Conservation (phyloP, 208 protist genomes). For the Tritrichomonas musculus region DNA sequence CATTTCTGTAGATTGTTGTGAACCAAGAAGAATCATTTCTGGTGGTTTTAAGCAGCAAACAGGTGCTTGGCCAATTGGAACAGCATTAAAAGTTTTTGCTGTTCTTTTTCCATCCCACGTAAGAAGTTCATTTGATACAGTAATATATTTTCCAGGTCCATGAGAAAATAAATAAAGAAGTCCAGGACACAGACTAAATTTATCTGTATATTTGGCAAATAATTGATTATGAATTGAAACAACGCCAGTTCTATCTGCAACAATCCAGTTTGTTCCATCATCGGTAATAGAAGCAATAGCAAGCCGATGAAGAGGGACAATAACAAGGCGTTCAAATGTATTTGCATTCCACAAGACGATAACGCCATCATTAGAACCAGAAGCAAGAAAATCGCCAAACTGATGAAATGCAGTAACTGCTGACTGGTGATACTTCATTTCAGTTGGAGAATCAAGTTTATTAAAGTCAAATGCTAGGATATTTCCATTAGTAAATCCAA, state of each 20-base stretch:
- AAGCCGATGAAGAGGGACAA: neutral
- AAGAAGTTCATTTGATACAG: neutral
- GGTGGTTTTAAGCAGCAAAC: neutral
- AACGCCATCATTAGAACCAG: neutral
- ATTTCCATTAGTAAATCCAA: neutral
- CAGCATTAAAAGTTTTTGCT: neutral
- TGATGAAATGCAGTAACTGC: neutral
- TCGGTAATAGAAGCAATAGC: slow-evolving; percentile 4
- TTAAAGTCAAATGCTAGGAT: neutral
- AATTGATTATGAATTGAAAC: neutral
- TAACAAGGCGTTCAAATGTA: neutral
- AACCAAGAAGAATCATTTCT: neutral
- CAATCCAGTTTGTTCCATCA: neutral
- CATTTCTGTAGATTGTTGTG: neutral
- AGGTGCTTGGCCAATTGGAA: neutral
- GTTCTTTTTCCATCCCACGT: neutral
- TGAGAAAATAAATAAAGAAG: neutral
- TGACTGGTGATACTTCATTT: neutral
- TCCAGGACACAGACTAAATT: neutral
- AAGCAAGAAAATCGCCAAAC: neutral
- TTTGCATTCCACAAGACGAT: neutral
- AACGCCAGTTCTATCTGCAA: neutral
- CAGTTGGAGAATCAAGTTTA: neutral
- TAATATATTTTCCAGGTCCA: neutral
- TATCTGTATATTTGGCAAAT: neutral